Percentiles rank a stretch among this genome's conserved stretches.
Conservation (phyloP, 495 filamentous ascomycete genomes). For the Annulohypoxylon nitens region DNA sequence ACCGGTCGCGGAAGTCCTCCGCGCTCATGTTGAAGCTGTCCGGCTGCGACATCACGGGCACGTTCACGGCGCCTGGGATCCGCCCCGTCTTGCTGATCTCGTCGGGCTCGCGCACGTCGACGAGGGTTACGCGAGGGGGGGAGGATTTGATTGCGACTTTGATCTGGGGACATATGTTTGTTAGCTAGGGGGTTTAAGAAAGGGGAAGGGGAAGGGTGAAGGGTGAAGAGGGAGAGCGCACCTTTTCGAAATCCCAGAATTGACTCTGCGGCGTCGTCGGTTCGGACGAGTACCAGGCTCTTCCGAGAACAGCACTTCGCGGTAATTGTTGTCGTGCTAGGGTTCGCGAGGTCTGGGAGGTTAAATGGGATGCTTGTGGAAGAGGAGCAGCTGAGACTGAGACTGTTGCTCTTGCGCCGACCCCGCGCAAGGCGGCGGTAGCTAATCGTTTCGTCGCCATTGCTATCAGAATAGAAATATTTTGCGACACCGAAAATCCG, state of each 20-base stretch:
- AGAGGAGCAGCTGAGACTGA: not conserved
- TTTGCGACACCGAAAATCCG: not conserved
- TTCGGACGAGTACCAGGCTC: conserved; percentile 43
- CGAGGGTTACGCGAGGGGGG: conserved; percentile 22
- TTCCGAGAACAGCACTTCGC: conserved; percentile 5
- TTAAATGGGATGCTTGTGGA: conserved; percentile 9
- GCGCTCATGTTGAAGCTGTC: conserved; percentile 79
- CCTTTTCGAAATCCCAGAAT: conserved; percentile 63
- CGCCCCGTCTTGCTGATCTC: conserved; percentile 77
- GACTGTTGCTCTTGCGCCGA: not conserved
- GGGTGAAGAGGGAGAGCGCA: conserved; percentile 37
- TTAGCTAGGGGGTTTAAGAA: conserved; percentile 45
- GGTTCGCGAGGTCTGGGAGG: not conserved
- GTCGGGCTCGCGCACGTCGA: conserved; percentile 87
- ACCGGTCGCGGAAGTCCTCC: conserved; percentile 83
- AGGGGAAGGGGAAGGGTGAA: not conserved
- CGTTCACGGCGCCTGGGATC: conserved; percentile 83
- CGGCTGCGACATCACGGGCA: conserved; percentile 81
- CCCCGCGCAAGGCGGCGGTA: conserved; percentile 23
- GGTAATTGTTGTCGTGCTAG: not conserved
- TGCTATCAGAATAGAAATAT: not conserved
- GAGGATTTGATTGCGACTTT: conserved; percentile 9
- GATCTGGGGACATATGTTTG: conserved; percentile 23
- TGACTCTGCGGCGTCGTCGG: conserved; percentile 51
- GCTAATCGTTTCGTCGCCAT: conserved; percentile 40